phyloP scores from a whole-genome alignment of 371 early-diverging fungal genomes.

The Amoeboradix gromovi region DNA sequence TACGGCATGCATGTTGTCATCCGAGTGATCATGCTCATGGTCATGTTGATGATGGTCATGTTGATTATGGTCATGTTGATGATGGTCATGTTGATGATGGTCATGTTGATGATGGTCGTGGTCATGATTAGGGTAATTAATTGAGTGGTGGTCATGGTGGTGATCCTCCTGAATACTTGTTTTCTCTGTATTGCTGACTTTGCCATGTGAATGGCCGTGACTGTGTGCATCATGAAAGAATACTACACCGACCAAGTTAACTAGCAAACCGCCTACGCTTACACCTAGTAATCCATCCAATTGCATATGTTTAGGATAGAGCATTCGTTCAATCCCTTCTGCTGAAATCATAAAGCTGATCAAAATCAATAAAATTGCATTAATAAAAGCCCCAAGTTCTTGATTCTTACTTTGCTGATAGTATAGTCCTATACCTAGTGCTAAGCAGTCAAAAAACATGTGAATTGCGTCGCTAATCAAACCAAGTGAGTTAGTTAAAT shows the following conservation, averaged over 20 bases:
- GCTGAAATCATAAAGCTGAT: conserved; percentile 58
- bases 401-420: conserved; percentile 68
- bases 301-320: conserved; percentile 48
- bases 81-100: conserved; percentile 34
- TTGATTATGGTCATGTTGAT: conserved; percentile 1
- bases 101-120: conserved; percentile 8
- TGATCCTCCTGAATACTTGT: conserved; percentile 7
- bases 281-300: conserved; percentile 24
- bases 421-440: conserved; percentile 54
- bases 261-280: conserved; percentile 14
- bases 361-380: conserved; percentile 55
- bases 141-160: conserved; percentile 4
- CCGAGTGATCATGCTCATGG: conserved; percentile 6
- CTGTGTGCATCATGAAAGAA: conserved; percentile 8
- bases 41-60: background rate
- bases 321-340: conserved; percentile 56
- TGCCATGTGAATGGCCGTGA: conserved; percentile 15
- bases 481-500: conserved; percentile 68
- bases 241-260: conserved; percentile 8
- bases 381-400: conserved; percentile 61
- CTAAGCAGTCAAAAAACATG: conserved; percentile 87
- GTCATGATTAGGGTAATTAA: background rate
- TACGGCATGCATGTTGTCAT: background rate
- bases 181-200: too few relatives aligned
- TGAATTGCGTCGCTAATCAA: conserved; percentile 72